Conservation (phyloP, 148 eudicot genomes). For the Rhododendron griersonianum region DNA sequence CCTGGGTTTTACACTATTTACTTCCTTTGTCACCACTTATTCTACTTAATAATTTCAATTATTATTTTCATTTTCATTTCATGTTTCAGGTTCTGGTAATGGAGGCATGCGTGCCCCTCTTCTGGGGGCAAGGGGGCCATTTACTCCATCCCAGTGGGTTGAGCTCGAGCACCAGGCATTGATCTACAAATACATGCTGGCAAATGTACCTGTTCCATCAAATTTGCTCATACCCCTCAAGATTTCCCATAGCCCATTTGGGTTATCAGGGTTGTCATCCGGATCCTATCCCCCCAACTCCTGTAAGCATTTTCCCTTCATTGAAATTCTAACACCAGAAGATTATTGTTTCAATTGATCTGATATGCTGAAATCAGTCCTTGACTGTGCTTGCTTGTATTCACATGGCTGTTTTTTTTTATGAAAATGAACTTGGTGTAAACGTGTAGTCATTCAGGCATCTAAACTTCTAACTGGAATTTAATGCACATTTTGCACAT, state of each 20-base stretch:
- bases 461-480: background rate
- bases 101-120: conserved; percentile 47
- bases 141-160: conserved; percentile 82
- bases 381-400: background rate
- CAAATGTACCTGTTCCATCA: conserved; percentile 78
- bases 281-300: conserved; percentile 62
- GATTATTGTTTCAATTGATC: background rate
- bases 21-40: conserved; percentile 3
- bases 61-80: background rate
- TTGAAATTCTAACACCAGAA: background rate
- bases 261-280: conserved; percentile 48
- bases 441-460: background rate
- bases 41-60: background rate
- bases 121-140: conserved; percentile 57
- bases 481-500: background rate
- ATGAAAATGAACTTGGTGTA: background rate
- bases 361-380: background rate
- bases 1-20: conserved; percentile 6
- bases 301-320: conserved; percentile 35
- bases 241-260: conserved; percentile 54
- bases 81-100: conserved; percentile 31
- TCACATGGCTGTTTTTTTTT: background rate
- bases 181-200: conserved; percentile 74
- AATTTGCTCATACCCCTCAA: conserved; percentile 61
- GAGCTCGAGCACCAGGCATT: conserved; percentile 90